These are phyloP conservation scores for Sporothrix brasiliensis DNA, from an alignment of 2,329 filamentous ascomycete species.

Conservation along the genomic window DNA sequence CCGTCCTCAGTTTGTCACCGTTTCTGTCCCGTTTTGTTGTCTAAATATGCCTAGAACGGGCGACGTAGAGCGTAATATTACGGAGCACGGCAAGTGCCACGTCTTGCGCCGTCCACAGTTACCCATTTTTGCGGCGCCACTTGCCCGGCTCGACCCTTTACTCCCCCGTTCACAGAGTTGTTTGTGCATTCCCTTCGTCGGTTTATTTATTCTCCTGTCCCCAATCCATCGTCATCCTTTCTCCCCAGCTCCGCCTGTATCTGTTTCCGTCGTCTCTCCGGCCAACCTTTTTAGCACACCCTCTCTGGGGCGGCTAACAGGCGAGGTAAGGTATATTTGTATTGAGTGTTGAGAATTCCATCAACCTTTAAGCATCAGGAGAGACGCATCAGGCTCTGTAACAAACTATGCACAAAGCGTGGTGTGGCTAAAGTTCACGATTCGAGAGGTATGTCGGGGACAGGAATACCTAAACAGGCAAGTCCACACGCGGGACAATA, in stretches of 20 bases:
- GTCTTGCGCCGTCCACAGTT: slow-evolving; percentile 2
- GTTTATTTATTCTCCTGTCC: neutral
- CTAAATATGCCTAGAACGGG: no score
- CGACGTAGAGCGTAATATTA: no score
- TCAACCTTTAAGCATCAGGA: neutral
- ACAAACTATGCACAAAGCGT: neutral
- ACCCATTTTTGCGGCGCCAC: neutral
- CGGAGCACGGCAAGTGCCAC: neutral
- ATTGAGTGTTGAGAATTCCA: no score
- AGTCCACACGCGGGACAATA: slow-evolving; percentile 30
- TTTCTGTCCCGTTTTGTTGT: neutral
- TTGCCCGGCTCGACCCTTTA: slow-evolving; percentile 1
- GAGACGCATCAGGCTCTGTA: neutral
- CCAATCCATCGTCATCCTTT: neutral
- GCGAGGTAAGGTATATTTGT: no score
- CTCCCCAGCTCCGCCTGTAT: neutral
- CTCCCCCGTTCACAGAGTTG: neutral
- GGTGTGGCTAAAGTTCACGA: neutral
- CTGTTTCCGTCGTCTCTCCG: neutral
- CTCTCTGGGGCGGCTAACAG: no score
- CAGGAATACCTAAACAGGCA: slow-evolving; percentile 26
- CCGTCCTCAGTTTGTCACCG: neutral
- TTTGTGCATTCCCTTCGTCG: neutral
- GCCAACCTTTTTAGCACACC: slow-evolving; percentile 1
- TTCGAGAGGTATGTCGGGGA: neutral